Evolutionary conservation across 164 flowering plant genomes (phyloP).

Genomic region (Brasenia schreberi): DNA sequence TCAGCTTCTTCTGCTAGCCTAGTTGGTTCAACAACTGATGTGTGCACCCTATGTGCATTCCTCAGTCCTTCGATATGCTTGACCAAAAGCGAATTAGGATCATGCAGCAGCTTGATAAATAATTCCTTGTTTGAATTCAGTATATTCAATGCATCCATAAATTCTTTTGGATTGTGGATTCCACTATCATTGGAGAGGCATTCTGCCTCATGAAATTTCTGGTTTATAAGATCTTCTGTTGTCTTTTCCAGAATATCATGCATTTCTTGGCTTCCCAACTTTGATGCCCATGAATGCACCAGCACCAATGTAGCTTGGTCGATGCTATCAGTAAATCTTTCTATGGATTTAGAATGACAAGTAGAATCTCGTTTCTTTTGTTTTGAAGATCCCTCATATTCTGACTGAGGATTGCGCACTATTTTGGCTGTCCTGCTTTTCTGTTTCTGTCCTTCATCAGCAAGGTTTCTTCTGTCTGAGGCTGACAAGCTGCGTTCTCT

Average conservation of each 20-base stretch:
- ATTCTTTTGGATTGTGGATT: conserved; percentile 28
- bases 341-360: neutral
- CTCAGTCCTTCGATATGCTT: conserved; percentile 29
- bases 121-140: conserved; percentile 41
- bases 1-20: conserved; percentile 15
- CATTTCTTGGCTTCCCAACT: neutral
- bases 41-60: conserved; percentile 20
- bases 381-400: neutral
- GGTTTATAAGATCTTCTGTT: conserved; percentile 37
- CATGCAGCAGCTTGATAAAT: conserved; percentile 36
- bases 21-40: conserved; percentile 8
- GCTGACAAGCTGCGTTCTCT: neutral
- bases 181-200: conserved; percentile 18
- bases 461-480: neutral
- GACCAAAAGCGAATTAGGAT: conserved; percentile 36
- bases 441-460: neutral
- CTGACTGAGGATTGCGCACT: neutral
- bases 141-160: conserved; percentile 49
- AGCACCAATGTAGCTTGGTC: neutral
- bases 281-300: neutral
- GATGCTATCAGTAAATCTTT: neutral
- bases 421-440: neutral
- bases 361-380: neutral
- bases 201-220: conserved; percentile 26
- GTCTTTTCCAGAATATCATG: conserved; percentile 48